phyloP scores from a whole-genome alignment of 306 rosid genomes.

The Biancaea sappan region DNA sequence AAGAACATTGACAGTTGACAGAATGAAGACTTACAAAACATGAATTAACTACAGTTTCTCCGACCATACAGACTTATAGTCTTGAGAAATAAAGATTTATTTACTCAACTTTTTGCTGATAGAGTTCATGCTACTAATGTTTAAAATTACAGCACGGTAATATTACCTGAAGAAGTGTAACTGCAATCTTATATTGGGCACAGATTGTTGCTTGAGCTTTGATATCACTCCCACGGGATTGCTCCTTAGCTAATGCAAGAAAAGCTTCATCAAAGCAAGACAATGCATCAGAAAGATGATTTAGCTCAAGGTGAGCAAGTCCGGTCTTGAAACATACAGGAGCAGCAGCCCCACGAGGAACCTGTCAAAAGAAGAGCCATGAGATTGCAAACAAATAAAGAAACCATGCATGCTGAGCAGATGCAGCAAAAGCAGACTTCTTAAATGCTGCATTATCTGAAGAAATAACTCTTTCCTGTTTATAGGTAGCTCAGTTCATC shows the following conservation, averaged over 20 bases:
- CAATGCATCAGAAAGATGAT: slow-evolving; percentile 93
- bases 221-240: slow-evolving; percentile 95
- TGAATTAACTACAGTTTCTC: slow-evolving; percentile 8
- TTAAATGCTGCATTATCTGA: slow-evolving; percentile 3
- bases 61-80: slow-evolving; percentile 13
- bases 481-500: slow-evolving; percentile 2
- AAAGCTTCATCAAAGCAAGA: slow-evolving; percentile 96
- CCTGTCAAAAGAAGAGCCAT: slow-evolving; percentile 56
- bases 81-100: slow-evolving; percentile 32
- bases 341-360: slow-evolving; percentile 95
- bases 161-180: slow-evolving; percentile 87
- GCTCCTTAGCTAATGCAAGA: slow-evolving; percentile 90
- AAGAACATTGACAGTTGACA: slow-evolving; percentile 27
- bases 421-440: slow-evolving; percentile 17
- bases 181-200: slow-evolving; percentile 97
- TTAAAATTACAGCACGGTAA: slow-evolving; percentile 24
- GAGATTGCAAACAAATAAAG: slow-evolving; percentile 26
- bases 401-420: not conserved
- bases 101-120: slow-evolving; percentile 15
- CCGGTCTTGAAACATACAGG: slow-evolving; percentile 93
- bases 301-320: slow-evolving; percentile 92
- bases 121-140: slow-evolving; percentile 16
- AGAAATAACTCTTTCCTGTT: not conserved
- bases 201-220: slow-evolving; percentile 97
- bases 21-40: not conserved